Conservation (phyloP, 371 early-diverging fungal genomes). For the Mortierella sp. region DNA sequence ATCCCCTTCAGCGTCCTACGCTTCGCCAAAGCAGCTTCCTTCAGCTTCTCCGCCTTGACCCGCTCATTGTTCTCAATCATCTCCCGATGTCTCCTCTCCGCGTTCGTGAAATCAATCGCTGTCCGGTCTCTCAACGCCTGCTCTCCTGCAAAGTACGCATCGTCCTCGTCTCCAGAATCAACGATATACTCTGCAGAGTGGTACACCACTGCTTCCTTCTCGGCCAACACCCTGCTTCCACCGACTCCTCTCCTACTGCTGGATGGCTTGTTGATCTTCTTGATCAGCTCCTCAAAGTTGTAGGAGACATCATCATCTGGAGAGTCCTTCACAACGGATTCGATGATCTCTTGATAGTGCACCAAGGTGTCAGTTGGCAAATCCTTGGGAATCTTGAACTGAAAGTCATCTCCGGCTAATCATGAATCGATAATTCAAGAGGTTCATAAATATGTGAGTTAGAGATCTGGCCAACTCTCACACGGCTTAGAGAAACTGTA, state of each 20-base stretch:
- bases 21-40: background rate
- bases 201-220: conserved; percentile 19
- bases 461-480: background rate
- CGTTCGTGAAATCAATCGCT: conserved; percentile 13
- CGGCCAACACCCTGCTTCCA: background rate
- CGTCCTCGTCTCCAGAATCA: conserved; percentile 51
- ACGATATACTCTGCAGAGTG: conserved; percentile 49
- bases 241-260: background rate
- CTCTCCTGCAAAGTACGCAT: conserved; percentile 31
- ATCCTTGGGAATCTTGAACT: conserved; percentile 39
- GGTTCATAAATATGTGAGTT: background rate
- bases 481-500: background rate
- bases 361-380: conserved; percentile 49
- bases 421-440: background rate
- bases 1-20: background rate
- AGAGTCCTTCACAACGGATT: conserved; percentile 12
- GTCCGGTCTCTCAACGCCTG: conserved; percentile 19
- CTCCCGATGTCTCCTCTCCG: conserved; percentile 26
- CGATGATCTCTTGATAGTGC: conserved; percentile 39
- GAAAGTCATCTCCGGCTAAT: conserved; percentile 8
- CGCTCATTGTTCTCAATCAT: conserved; percentile 19
- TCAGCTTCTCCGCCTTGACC: conserved; percentile 23
- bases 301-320: background rate
- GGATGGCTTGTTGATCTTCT: conserved; percentile 24
- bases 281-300: conserved; percentile 26